Evolutionary conservation across 73 alveolate genomes (phyloP).

Genomic region (Stentor coeruleus): DNA sequence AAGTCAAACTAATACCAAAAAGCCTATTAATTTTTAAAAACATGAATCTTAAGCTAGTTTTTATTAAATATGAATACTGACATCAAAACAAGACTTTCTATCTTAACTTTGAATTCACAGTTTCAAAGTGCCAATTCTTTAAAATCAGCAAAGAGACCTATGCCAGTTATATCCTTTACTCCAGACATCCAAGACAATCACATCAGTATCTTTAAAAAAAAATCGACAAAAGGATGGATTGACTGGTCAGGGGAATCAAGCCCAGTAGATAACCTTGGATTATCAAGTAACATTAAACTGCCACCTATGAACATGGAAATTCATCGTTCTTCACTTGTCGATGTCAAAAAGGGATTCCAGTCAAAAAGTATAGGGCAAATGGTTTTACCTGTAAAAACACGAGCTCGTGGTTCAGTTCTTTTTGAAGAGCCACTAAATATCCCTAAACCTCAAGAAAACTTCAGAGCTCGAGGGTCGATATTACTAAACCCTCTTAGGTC

Average conservation of each 20-base stretch:
- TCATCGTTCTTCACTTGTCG: background rate
- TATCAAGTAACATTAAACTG: background rate
- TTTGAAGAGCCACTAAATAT: background rate
- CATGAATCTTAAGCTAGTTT: too few relatives aligned
- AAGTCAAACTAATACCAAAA: too few relatives aligned
- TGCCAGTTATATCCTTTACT: too few relatives aligned
- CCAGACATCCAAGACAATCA: too few relatives aligned
- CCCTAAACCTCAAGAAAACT: conserved; percentile 20
- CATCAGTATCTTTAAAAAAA: too few relatives aligned
- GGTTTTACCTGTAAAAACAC: background rate
- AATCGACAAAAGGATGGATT: background rate
- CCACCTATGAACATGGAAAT: background rate
- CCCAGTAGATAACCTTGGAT: background rate
- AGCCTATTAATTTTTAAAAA: too few relatives aligned
- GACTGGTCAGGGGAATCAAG: background rate
- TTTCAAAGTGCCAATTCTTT: too few relatives aligned
- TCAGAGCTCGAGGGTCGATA: conserved; percentile 1
- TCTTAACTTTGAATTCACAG: too few relatives aligned
- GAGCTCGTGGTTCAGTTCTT: background rate
- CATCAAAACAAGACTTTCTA: too few relatives aligned
- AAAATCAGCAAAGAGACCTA: too few relatives aligned
- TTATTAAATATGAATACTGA: too few relatives aligned
- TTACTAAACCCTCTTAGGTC: background rate
- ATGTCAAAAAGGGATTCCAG: too few relatives aligned
- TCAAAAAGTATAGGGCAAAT: background rate